phyloP scores from a whole-genome alignment of 805 yeast species.

The Starmerella scarabaei region DNA sequence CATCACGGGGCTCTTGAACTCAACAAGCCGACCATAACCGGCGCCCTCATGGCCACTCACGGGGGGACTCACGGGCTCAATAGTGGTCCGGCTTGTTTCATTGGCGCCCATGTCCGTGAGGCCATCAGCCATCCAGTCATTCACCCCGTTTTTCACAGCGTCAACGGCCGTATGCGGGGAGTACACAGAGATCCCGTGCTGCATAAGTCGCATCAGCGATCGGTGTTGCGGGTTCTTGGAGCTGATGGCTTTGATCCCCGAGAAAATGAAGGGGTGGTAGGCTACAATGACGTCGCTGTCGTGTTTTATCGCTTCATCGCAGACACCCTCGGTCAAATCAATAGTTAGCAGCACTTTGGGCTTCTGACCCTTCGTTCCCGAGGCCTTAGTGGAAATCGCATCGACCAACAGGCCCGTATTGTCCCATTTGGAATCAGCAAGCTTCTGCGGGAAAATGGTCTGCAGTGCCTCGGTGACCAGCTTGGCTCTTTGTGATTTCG shows the following conservation, averaged over 20 bases:
- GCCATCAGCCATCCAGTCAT: slow-evolving; percentile 75
- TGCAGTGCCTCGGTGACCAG: slow-evolving; percentile 33
- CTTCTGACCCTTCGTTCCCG: slow-evolving; percentile 18
- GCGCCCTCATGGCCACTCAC: slow-evolving; percentile 35
- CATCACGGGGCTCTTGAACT: slow-evolving; percentile 33
- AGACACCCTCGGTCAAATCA: slow-evolving; percentile 73
- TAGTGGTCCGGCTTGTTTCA: slow-evolving; percentile 22
- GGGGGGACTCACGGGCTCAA: slow-evolving; percentile 35
- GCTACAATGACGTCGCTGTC: slow-evolving; percentile 56
- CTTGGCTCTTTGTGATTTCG: slow-evolving; percentile 6
- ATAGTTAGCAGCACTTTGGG: slow-evolving; percentile 50
- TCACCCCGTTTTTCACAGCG: slow-evolving; percentile 85
- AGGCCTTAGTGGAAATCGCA: slow-evolving; percentile 28
- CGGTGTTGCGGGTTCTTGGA: slow-evolving; percentile 67
- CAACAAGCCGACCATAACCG: slow-evolving; percentile 72
- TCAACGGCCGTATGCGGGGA: slow-evolving; percentile 95
- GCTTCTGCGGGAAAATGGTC: slow-evolving; percentile 60
- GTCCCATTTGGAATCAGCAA: slow-evolving; percentile 89
- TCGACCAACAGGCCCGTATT: slow-evolving; percentile 87
- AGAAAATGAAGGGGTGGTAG: slow-evolving; percentile 88
- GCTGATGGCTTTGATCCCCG: slow-evolving; percentile 66
- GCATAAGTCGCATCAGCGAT: slow-evolving; percentile 58
- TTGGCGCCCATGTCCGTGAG: slow-evolving; percentile 28
- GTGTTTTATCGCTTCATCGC: slow-evolving; percentile 61
- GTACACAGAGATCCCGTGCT: slow-evolving; percentile 74